A percentile compares a stretch with the other conserved stretches of the same genome.
These are phyloP conservation scores for Sarocladiaceae sp. DNA, from an alignment of 2,329 filamentous ascomycete species.

Conservation along the genomic window DNA sequence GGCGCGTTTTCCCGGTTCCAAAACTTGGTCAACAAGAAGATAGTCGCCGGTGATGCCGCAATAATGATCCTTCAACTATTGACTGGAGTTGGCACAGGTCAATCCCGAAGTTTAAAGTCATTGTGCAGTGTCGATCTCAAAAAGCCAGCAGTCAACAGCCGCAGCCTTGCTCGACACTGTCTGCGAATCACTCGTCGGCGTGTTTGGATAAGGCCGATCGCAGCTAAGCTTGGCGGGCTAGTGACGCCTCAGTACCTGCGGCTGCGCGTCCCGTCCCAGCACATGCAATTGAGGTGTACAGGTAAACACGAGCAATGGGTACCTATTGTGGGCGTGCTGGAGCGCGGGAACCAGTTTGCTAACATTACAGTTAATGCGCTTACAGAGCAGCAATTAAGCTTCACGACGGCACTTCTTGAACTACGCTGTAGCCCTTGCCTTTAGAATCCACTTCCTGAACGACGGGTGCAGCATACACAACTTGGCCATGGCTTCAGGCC, in stretches of 20 bases:
- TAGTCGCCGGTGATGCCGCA: not conserved
- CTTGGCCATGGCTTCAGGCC: not conserved
- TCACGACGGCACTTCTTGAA: not conserved
- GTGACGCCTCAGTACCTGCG: not conserved
- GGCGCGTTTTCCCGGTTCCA: not conserved
- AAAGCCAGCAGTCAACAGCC: not conserved
- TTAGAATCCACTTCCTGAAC: too few relatives aligned
- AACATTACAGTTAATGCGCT: not conserved
- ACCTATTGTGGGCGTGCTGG: too few relatives aligned
- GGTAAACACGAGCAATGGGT: too few relatives aligned
- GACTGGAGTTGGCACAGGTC: not conserved
- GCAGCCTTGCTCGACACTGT: not conserved
- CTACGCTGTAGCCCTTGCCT: too few relatives aligned
- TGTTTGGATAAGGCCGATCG: not conserved
- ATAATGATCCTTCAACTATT: slow-evolving; percentile 1
- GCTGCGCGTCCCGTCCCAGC: not conserved
- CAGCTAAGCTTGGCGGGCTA: not conserved
- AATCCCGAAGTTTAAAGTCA: not conserved
- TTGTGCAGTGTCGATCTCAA: not conserved
- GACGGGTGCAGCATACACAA: too few relatives aligned
- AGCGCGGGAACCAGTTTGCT: not conserved
- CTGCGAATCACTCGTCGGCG: not conserved
- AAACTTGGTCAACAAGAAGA: slow-evolving; percentile 4
- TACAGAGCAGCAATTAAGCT: not conserved
- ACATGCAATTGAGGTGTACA: too few relatives aligned